Evolutionary conservation across 2,329 filamentous ascomycete genomes (phyloP).

Genomic region (Xenosphaeropsis pyriputrescens): DNA sequence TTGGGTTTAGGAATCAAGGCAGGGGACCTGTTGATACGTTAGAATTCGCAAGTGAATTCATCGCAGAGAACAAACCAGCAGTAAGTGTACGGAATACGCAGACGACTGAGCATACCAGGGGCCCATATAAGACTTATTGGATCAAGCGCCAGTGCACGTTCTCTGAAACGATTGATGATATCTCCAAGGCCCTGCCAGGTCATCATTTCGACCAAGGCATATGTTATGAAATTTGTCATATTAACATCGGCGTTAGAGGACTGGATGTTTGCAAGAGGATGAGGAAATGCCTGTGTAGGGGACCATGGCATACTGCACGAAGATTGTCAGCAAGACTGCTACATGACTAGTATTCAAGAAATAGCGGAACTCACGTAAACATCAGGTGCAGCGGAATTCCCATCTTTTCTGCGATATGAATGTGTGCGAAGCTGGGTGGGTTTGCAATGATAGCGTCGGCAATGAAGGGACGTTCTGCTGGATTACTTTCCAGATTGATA

Average conservation of each 20-base stretch:
- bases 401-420: slow-evolving; percentile 62
- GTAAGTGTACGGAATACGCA: slow-evolving; percentile 77
- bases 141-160: slow-evolving; percentile 59
- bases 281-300: slow-evolving; percentile 54
- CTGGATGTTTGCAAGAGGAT: slow-evolving; percentile 54
- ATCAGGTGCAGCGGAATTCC: slow-evolving; percentile 70
- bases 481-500: slow-evolving; percentile 17
- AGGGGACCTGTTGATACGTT: slow-evolving; percentile 36
- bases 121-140: slow-evolving; percentile 70
- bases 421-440: slow-evolving; percentile 62
- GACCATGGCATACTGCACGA: slow-evolving; percentile 51
- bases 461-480: slow-evolving; percentile 47
- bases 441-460: slow-evolving; percentile 73
- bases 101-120: slow-evolving; percentile 60
- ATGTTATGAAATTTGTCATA: slow-evolving; percentile 54
- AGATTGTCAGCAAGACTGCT: slow-evolving; percentile 1
- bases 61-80: slow-evolving; percentile 43
- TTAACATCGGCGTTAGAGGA: slow-evolving; percentile 47
- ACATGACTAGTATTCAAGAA: not conserved
- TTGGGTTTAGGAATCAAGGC: slow-evolving; percentile 64
- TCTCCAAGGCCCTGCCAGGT: slow-evolving; percentile 73
- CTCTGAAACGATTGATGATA: slow-evolving; percentile 76
- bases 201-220: slow-evolving; percentile 55
- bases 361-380: slow-evolving; percentile 55
- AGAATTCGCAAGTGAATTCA: not conserved